These are phyloP conservation scores for Neckera pumila DNA, from an alignment of 225 moss, liverwort and hornwort genomes.

Conservation along the genomic window DNA sequence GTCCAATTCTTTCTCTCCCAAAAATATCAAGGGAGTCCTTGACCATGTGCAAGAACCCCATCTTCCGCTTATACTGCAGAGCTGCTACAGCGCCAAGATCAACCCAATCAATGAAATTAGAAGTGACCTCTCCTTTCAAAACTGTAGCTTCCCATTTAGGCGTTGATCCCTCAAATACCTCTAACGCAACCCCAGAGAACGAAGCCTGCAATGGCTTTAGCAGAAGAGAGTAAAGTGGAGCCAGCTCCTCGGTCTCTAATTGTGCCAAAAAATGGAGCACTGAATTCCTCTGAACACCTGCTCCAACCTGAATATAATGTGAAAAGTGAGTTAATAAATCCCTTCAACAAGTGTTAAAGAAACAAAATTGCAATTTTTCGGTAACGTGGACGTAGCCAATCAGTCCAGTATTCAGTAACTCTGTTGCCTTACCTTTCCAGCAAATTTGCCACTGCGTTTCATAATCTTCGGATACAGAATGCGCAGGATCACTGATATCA, in stretches of 20 bases:
- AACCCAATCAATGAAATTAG: conserved; percentile 56
- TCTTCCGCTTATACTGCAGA: conserved; percentile 70
- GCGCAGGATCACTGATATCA: conserved; percentile 56
- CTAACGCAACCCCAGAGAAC: conserved; percentile 22
- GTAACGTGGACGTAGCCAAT: not conserved
- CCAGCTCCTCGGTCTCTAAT: conserved; percentile 71
- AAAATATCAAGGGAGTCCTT: conserved; percentile 79
- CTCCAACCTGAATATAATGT: conserved; percentile 35
- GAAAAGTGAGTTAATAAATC: not conserved
- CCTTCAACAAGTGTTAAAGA: not conserved
- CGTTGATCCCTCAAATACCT: conserved; percentile 3
- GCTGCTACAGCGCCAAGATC: conserved; percentile 39
- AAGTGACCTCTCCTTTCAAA: conserved; percentile 19
- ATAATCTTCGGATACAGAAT: conserved; percentile 90
- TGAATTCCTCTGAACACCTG: conserved; percentile 80
- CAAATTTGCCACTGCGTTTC: conserved; percentile 77
- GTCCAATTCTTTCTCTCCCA: conserved; percentile 49
- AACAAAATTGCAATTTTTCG: not conserved
- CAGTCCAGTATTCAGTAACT: not conserved
- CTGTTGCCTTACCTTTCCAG: conserved; percentile 55
- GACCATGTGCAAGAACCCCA: conserved; percentile 93
- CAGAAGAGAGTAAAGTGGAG: conserved; percentile 65
- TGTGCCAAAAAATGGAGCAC: conserved; percentile 86
- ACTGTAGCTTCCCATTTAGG: conserved; percentile 32
- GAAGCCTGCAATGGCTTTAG: conserved; percentile 63